Evolutionary conservation across 192 early-diverging fungal species (phyloP), one percentile per base, ranked within the genome.

Genomic region (Backusella macrospora): DNA sequence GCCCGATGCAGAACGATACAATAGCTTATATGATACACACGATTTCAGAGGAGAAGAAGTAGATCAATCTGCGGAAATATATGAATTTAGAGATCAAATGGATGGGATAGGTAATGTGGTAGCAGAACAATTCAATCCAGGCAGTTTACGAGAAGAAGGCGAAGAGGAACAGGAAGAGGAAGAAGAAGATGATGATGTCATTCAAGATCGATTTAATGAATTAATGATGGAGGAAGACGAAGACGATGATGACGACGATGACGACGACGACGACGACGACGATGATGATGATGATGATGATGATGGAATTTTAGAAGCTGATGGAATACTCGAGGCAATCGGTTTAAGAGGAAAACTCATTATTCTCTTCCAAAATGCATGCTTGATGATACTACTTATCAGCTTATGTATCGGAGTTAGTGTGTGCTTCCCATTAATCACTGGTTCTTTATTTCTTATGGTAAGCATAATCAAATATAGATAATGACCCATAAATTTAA

Each of bases 261-360:
- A 67, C 0, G 65, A 26, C 0, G 44, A 46, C 1, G 62, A 65
- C 10, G 63, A 62, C 0, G 65, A 55, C 6, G 73, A 75, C 2
- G 70, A 73, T 6, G 81, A 77, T 7, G 75, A 74, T 0, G 76
- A 79, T 3, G 84, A 78, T 8, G 80, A 77, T 7, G 86, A 90
- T 55, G 73, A 83, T 44, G 83, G 80, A 9, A 86, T 86, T 71
- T 90, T 90, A 26, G 90, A 86, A 18, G 76, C 87, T 7, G 91
- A 92, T 37, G 91, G 89, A 4, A 76, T 93, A 23, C 75, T 97
- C 43, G 96, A 96, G 65, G 88, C 94, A 15, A 85, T 98, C 73
- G 97, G 97, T 4, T 86, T 98, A 74, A 85, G 90, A 7, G 97
- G 97, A 0, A 92, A 94, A 5, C 70, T 92, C 12, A 82, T 87